These are phyloP conservation scores for Solanum tacnaense DNA, from an alignment of 257 asterid species.

Conservation along the genomic window DNA sequence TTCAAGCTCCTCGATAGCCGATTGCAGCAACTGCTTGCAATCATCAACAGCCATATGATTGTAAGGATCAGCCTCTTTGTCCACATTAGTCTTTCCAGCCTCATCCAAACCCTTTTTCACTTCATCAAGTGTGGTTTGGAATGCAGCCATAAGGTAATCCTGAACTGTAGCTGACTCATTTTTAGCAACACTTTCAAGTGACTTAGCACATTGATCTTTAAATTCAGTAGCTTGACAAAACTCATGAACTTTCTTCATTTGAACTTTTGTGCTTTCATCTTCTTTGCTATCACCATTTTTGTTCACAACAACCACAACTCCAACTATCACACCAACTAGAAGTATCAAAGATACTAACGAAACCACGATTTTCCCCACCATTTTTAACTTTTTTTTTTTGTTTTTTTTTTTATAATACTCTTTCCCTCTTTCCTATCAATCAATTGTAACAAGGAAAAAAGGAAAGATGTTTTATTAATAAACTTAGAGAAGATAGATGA, in stretches of 20 bases:
- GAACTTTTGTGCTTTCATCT: neutral
- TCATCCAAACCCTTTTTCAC: conserved; percentile 21
- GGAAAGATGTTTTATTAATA: neutral
- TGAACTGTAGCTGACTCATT: conserved; percentile 38
- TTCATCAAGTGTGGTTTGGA: conserved; percentile 27
- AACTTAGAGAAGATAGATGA: neutral
- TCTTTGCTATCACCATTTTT: neutral
- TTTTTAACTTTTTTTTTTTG: neutral
- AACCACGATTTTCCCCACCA: conserved; percentile 29
- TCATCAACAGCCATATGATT: conserved; percentile 38
- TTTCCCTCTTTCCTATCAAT: neutral
- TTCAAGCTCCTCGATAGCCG: conserved; percentile 34
- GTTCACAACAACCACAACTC: conserved; percentile 26
- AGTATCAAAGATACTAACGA: conserved; percentile 38
- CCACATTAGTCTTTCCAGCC: conserved; percentile 6
- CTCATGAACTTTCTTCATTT: conserved; percentile 39
- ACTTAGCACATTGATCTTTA: conserved; percentile 41
- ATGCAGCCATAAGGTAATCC: conserved; percentile 44
- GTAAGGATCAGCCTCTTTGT: conserved; percentile 20
- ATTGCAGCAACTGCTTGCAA: conserved; percentile 44
- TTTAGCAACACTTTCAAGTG: conserved; percentile 27
- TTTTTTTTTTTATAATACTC: neutral
- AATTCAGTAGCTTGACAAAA: conserved; percentile 37
- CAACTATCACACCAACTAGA: conserved; percentile 49
- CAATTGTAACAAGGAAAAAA: neutral